Conservation (phyloP, 1,139 yeast species). For the Geotrichum klebahnii region DNA sequence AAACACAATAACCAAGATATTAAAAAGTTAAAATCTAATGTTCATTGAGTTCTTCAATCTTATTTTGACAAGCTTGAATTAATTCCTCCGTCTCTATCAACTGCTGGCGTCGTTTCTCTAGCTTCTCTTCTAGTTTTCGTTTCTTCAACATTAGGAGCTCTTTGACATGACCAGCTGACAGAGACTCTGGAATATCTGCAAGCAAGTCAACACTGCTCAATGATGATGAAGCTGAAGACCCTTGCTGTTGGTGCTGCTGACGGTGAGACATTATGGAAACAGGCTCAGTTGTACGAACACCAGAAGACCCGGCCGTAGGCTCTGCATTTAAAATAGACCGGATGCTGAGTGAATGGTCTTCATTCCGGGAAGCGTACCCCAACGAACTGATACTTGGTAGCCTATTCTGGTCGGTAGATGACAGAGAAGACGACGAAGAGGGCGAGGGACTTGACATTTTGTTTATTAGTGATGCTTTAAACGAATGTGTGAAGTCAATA, state of each 20-base stretch:
- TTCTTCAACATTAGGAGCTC: slow-evolving; percentile 9
- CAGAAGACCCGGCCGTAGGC: neutral
- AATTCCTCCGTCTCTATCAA: slow-evolving; percentile 10
- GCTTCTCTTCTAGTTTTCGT: slow-evolving; percentile 10
- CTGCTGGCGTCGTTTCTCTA: slow-evolving; percentile 1
- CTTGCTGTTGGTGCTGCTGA: neutral
- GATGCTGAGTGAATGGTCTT: slow-evolving; percentile 12
- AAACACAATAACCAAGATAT: too few species aligned
- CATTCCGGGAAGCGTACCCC: neutral
- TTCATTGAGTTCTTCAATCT: slow-evolving; percentile 7
- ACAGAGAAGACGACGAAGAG: slow-evolving; percentile 3
- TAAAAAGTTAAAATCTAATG: neutral
- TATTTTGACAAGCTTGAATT: slow-evolving; percentile 10
- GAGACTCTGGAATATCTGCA: slow-evolving; percentile 6
- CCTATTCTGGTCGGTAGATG: neutral
- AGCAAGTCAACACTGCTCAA: neutral
- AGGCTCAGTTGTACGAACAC: neutral
- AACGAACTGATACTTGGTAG: slow-evolving; percentile 4
- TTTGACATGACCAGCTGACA: neutral
- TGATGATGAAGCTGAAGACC: neutral
- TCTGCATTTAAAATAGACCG: slow-evolving; percentile 13
- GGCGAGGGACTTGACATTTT: neutral
- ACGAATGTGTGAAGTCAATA: slow-evolving; percentile 36
- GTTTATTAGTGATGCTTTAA: slow-evolving; percentile 21
- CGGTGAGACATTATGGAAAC: neutral